phyloP scores from a whole-genome alignment of 2,329 filamentous ascomycete species.

The Calonectria pseudoreteaudii region DNA sequence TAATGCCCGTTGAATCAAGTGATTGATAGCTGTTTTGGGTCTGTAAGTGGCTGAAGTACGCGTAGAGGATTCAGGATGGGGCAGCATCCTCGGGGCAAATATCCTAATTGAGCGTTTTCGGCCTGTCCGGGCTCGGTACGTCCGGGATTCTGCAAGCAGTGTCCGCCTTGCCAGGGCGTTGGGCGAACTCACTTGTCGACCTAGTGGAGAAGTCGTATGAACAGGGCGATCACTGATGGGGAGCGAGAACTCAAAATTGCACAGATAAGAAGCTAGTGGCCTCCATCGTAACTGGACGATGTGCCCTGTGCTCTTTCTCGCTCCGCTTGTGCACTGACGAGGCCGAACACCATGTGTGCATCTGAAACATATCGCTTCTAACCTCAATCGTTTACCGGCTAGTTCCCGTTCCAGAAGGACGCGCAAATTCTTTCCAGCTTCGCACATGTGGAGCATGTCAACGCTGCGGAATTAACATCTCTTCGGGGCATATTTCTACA shows the following conservation, averaged over 20 bases:
- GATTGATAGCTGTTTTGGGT: neutral
- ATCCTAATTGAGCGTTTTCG: neutral
- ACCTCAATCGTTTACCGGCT: neutral
- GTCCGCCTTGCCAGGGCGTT: neutral
- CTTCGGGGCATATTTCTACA: neutral
- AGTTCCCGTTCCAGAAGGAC: neutral
- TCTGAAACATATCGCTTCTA: neutral
- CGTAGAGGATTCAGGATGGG: neutral
- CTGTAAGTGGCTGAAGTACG: neutral
- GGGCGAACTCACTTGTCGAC: neutral
- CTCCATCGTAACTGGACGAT: neutral
- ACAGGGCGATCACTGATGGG: neutral
- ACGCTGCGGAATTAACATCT: neutral
- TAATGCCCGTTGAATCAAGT: neutral
- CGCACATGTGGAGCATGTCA: neutral
- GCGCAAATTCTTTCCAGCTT: neutral
- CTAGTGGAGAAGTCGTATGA: neutral
- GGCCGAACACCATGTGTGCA: neutral
- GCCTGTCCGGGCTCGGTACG: neutral
- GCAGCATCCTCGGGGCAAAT: neutral
- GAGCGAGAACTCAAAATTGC: neutral
- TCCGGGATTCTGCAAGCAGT: neutral
- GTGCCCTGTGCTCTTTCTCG: neutral
- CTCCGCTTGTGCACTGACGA: neutral
- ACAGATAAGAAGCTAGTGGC: neutral